Evolutionary conservation across 2,329 filamentous ascomycete species (phyloP), one percentile per base, ranked within the genome.

Genomic region (Clonostachys rosea): DNA sequence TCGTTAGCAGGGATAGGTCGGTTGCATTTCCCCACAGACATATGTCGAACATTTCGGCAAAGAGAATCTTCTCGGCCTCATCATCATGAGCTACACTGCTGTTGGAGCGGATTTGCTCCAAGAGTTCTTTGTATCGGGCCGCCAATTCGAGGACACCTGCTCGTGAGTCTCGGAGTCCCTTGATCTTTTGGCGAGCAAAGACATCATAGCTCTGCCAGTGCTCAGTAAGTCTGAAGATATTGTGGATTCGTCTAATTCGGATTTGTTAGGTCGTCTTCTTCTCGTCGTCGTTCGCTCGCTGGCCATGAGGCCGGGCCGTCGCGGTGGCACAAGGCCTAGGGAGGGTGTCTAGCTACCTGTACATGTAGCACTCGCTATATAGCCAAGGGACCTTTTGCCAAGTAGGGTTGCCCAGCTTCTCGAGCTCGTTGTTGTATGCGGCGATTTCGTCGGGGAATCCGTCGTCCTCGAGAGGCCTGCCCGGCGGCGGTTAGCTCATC

Each of bases 371-470:
- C 65, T 87, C 84, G 0, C 79, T 63, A 59, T 73, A 87, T 4
- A 87, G 68, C 84, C 84, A 87, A 13, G 50, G 50, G 6, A 24
- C 18, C 13, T 44, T 44, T 13, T 35, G 42, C 42, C 42, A 44
- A 42, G 79, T 84, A 0, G 87, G 82, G 43, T 78, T 80, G 41
- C 85, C 87, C 17, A 90, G 77, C 54, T 84, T 76, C 54, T 86
- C 79, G 6, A 99, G 71, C 67, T 97, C 91, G 54, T 84, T 75
- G 70, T 99, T 99, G 72, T 96, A 99, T 39, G 79, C 74, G 13
- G 77, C 77, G 33, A 96, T 81, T 64, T 96, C 91, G 57, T 96
- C 91, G 11, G 81, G 65, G 54, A 81, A 74, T 47, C 88, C 89
- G 62, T 96, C 91, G 55, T 96, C 87, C 12, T 72, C 68, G 16